A percentile compares a stretch with the other conserved stretches of the same genome.
phyloP scores from a whole-genome alignment of 768 basidiomycete genomes.

The Crucibulum laeve region DNA sequence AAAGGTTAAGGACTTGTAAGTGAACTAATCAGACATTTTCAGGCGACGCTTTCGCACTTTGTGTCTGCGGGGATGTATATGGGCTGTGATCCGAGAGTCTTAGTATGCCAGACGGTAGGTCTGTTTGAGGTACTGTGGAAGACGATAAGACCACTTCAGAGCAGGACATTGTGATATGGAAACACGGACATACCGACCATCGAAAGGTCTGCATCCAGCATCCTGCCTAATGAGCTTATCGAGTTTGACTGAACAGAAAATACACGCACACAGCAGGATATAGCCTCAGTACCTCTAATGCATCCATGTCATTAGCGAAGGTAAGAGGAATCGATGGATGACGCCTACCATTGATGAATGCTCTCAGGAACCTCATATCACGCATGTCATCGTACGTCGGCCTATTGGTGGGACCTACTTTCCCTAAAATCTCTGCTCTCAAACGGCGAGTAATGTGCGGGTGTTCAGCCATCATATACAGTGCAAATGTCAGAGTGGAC shows the following conservation, averaged over 20 bases:
- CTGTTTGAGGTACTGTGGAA: constrained; percentile 10
- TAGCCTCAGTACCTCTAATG: constrained; percentile 36
- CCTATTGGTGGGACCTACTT: constrained; percentile 24
- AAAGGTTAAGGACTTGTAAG: background rate
- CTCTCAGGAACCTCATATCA: constrained; percentile 29
- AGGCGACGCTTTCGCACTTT: background rate
- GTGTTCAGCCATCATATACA: constrained; percentile 36
- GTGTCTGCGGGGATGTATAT: constrained; percentile 7
- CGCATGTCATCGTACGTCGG: constrained; percentile 39
- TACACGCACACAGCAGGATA: constrained; percentile 27
- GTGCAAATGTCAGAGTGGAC: constrained; percentile 32
- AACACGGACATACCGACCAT: constrained; percentile 1
- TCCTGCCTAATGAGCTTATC: constrained; percentile 9
- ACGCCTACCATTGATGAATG: constrained; percentile 18
- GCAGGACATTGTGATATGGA: background rate
- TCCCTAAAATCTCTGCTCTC: constrained; percentile 29
- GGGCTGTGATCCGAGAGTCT: constrained; percentile 5
- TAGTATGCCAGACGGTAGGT: constrained; percentile 14
- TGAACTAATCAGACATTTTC: background rate
- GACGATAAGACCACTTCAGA: constrained; percentile 4
- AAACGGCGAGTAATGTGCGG: constrained; percentile 28
- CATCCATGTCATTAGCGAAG: background rate
- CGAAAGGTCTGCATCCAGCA: constrained; percentile 3
- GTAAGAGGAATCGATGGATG: background rate
- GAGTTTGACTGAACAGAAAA: background rate